Base-by-base conservation (phyloP, 352 stramenopile genomes). In the Aphanomyces invadans region DNA sequence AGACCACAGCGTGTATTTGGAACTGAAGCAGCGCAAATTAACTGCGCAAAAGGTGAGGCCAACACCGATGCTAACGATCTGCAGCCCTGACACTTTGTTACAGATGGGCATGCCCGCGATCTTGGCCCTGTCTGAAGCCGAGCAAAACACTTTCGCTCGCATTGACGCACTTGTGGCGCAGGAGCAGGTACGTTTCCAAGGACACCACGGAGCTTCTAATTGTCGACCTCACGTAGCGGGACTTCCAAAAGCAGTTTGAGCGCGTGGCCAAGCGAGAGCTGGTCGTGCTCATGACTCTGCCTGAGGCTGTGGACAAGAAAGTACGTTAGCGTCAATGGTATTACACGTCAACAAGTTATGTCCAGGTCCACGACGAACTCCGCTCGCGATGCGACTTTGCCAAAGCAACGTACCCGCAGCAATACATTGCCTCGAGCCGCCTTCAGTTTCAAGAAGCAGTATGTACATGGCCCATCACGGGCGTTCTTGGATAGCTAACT, bases 191-290 rank as follows among this genome's bases (percentile, higher is more conserved):
- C 36, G 46, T 29, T 9, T 45, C 11, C 9, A 9, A 60, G 17
- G 29, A 4, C 9, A 19, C 11, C 33, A 21, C 15, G 17, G 12
- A n/a, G 9, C 44, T 25, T 9, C 12, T 25, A 4, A 52, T 52
- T 23, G 44, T 29, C 45, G 52, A 19, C 2, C 21, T 4, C 11
- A 25, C 29, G 31, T 66, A 66, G 59, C 42, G 46, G 12, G 26
- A 66, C 23, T 66, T 66, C 23, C 59, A 31, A 23, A 66, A 66
- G 46, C 36, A 60, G 4, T 67, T 67, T 44, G 49, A 67, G 15
- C 12, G 3, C 12, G 3, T 44, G 11, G 60, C 49, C 3, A 56
- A 44, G 32, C 17, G 21, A 10, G 60, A 67, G 15, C 49, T 67
- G n/a, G 21, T 46, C n/a, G 38, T 67, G 38, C 48, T 67, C 38